Percentiles rank a stretch among this genome's conserved stretches.
These are phyloP conservation scores for Somion occarium DNA, from an alignment of 1,284 basidiomycete genomes.

Conservation along the genomic window DNA sequence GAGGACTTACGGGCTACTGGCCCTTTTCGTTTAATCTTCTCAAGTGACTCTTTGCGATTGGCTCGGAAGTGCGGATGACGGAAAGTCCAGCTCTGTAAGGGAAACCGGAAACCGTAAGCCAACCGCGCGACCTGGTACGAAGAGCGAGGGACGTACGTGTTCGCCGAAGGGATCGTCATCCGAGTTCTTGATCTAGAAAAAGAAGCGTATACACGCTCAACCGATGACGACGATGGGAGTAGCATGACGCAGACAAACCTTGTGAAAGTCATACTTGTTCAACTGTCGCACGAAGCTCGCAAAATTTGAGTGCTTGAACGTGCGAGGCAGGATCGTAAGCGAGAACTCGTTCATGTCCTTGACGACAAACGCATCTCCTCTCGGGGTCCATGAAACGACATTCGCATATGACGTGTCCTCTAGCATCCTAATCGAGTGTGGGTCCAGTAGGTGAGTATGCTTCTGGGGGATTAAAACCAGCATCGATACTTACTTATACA, in stretches of 20 bases:
- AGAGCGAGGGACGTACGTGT: conserved; percentile 44
- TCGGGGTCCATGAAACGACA: conserved; percentile 83
- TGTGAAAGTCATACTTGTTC: conserved; percentile 99
- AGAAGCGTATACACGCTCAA: background rate
- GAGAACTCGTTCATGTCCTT: conserved; percentile 99
- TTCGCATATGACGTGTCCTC: conserved; percentile 72
- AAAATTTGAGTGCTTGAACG: conserved; percentile 98
- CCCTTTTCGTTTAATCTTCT: conserved; percentile 92
- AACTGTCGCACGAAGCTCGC: conserved; percentile 91
- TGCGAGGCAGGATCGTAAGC: conserved; percentile 86
- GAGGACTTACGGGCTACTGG: conserved; percentile 37
- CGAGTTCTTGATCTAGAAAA: conserved; percentile 62
- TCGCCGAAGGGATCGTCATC: conserved; percentile 77
- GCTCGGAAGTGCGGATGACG: conserved; percentile 91
- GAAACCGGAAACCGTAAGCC: conserved; percentile 1
- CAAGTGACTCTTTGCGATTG: conserved; percentile 77
- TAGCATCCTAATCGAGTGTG: conserved; percentile 60
- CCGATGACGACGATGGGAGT: conserved; percentile 8
- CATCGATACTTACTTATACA: conserved; percentile 6
- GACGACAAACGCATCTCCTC: conserved; percentile 89
- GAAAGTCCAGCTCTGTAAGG: conserved; percentile 84
- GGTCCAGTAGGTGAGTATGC: background rate
- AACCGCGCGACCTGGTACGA: conserved; percentile 3
- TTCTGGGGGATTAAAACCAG: background rate
- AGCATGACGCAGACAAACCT: conserved; percentile 49